Conservation (phyloP, 257 asterid genomes). For the Petrea volubilis region DNA sequence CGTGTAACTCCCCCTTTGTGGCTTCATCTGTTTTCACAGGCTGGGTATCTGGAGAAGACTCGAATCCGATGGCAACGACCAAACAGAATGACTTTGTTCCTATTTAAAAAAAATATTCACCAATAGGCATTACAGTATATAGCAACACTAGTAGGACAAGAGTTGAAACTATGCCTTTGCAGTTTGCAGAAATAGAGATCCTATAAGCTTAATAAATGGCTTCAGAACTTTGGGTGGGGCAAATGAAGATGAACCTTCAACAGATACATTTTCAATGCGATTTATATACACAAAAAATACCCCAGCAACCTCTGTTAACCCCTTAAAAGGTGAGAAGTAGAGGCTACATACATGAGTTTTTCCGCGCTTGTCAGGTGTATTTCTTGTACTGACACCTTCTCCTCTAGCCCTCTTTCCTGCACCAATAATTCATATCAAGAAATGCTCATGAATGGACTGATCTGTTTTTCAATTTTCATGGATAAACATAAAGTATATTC, state of each 20-base stretch:
- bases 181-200: neutral
- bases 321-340: neutral
- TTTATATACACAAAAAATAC: neutral
- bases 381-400: constrained; percentile 20
- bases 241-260: constrained; percentile 4
- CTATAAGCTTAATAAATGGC: neutral
- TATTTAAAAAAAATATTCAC: constrained; percentile 35
- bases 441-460: neutral
- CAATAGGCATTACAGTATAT: constrained; percentile 4
- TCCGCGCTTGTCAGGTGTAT: constrained; percentile 29
- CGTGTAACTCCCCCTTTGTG: constrained; percentile 24
- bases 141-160: neutral
- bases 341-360: constrained; percentile 45
- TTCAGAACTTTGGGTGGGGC: constrained; percentile 2
- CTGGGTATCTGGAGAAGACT: constrained; percentile 48
- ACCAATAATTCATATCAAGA: constrained; percentile 15
- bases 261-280: neutral
- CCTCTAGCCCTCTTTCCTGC: constrained; percentile 45
- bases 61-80: constrained; percentile 79
- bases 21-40: constrained; percentile 31
- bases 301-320: too few relatives aligned
- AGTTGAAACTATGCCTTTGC: neutral
- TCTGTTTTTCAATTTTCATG: neutral
- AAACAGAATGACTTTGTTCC: constrained; percentile 47
- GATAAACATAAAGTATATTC: neutral